A percentile compares a stretch with the other conserved stretches of the same genome.
These are phyloP conservation scores for Saccharata proteae DNA, from an alignment of 2,329 filamentous ascomycete species.

Conservation along the genomic window DNA sequence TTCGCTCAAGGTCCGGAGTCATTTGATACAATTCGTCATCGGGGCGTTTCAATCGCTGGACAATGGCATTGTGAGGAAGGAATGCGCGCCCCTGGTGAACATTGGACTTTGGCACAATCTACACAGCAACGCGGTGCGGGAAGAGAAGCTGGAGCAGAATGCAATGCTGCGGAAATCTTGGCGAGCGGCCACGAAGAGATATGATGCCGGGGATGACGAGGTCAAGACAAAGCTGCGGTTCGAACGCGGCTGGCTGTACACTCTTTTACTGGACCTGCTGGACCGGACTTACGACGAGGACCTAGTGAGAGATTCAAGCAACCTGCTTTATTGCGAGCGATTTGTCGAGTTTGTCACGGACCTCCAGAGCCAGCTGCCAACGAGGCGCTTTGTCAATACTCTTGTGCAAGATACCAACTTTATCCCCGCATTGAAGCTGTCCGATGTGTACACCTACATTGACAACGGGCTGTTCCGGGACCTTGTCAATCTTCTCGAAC, in stretches of 20 bases:
- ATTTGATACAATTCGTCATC: slow-evolving; percentile 83
- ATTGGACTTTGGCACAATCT: slow-evolving; percentile 95
- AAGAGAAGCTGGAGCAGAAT: slow-evolving; percentile 58
- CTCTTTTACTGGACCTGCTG: slow-evolving; percentile 72
- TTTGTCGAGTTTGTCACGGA: slow-evolving; percentile 86
- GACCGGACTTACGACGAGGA: slow-evolving; percentile 50
- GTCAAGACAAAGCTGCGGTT: slow-evolving; percentile 73
- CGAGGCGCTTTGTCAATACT: slow-evolving; percentile 83
- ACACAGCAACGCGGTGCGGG: slow-evolving; percentile 61
- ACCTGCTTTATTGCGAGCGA: slow-evolving; percentile 77
- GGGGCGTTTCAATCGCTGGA: slow-evolving; percentile 90
- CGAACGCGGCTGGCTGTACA: slow-evolving; percentile 87
- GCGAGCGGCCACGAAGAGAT: slow-evolving; percentile 76
- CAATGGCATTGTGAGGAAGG: slow-evolving; percentile 77
- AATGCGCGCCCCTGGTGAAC: slow-evolving; percentile 88
- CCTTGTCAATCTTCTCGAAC: slow-evolving; percentile 64
- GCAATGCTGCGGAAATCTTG: slow-evolving; percentile 77
- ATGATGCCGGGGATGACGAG: slow-evolving; percentile 70
- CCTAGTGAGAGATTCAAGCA: slow-evolving; percentile 29
- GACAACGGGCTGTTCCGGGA: slow-evolving; percentile 70
- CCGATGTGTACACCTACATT: slow-evolving; percentile 63
- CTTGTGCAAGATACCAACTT: slow-evolving; percentile 78
- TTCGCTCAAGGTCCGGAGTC: slow-evolving; percentile 45
- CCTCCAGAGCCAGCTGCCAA: slow-evolving; percentile 84
- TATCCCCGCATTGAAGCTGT: slow-evolving; percentile 63